phyloP scores from a whole-genome alignment of 2,329 filamentous ascomycete species.

The Alternaria dauci region DNA sequence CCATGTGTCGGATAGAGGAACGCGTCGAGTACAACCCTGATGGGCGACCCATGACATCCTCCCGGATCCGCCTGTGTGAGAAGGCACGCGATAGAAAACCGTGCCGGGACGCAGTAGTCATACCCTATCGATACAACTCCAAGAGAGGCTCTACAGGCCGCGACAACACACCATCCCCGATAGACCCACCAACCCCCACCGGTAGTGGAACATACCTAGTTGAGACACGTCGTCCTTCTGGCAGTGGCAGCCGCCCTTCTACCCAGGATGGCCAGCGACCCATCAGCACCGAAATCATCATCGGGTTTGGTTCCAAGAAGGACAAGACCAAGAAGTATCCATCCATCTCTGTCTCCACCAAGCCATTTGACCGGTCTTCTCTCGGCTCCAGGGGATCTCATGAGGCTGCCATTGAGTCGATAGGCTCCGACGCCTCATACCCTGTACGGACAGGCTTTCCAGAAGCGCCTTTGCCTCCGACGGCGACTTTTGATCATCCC shows the following conservation, averaged over 20 bases:
- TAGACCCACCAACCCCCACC: constrained; percentile 44
- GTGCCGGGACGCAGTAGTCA: constrained; percentile 38
- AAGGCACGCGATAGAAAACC: constrained; percentile 29
- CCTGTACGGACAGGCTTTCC: constrained; percentile 44
- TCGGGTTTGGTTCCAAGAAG: constrained; percentile 39
- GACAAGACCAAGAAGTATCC: constrained; percentile 38
- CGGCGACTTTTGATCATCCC: constrained; percentile 23
- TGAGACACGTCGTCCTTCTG: constrained; percentile 36
- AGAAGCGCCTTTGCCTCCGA: constrained; percentile 36
- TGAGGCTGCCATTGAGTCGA: constrained; percentile 39
- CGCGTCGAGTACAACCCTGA: constrained; percentile 38
- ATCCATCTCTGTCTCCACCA: constrained; percentile 24
- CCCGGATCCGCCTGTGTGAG: constrained; percentile 38
- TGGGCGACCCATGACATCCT: constrained; percentile 35
- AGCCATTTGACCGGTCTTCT: constrained; percentile 38
- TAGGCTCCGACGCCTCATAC: constrained; percentile 43
- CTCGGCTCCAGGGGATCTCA: constrained; percentile 33
- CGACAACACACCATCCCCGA: constrained; percentile 41
- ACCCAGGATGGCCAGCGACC: constrained; percentile 33
- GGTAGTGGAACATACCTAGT: constrained; percentile 34
- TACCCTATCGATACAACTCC: constrained; percentile 34
- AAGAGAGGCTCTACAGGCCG: constrained; percentile 25
- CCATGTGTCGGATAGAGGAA: constrained; percentile 47
- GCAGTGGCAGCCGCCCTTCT: constrained; percentile 34
- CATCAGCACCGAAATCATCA: constrained; percentile 41